Base-by-base conservation (phyloP, 345 rosid species). In the Lepidium africanum region DNA sequence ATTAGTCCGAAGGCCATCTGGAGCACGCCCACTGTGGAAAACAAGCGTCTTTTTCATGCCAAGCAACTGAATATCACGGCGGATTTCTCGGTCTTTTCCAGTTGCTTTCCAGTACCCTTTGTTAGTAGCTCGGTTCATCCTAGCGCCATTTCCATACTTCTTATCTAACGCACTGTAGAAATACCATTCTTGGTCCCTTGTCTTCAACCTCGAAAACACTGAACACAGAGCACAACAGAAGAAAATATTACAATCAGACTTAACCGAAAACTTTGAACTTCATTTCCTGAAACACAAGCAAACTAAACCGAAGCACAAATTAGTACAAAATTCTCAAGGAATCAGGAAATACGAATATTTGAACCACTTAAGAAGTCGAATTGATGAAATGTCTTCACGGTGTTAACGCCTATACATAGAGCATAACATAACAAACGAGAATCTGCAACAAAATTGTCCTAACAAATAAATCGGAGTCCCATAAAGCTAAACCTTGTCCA, bases 51-150 rank as follows among this genome's bases (percentile, higher is more conserved):
- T 92, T 79, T 92, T 92, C 91, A 88, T 86, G 51, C 93, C 98
- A 11, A 86, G 76, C 21, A 78, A 61, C 38, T 76, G 82, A 0
- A 50, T 27, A 5, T 67, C 85, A 39, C 88, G 84, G 62, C 85
- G 83, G 16, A 92, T 75, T 43, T 77, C 84, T 49, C 96, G 77
- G 67, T 92, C 98, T 72, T 88, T 92, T 11, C 98, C 96, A 1
- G 96, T 92, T 0, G 98, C 91, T 80, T 92, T 92, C 98, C 98
- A 92, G 69, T 90, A 92, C 5, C 98, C 97, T 62, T 65, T 79
- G 33, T 69, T 75, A 1, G 98, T 92, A 0, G 97, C 89, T 61
- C 97, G 73, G 33, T 90, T 92, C 97, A 92, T 88, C 57, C 97
- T 84, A 54, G 85, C 93, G 2, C 98, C 96, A 65, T 90, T 90